Conservation (phyloP, 495 filamentous ascomycete species). For the Neurospora tetraspora region DNA sequence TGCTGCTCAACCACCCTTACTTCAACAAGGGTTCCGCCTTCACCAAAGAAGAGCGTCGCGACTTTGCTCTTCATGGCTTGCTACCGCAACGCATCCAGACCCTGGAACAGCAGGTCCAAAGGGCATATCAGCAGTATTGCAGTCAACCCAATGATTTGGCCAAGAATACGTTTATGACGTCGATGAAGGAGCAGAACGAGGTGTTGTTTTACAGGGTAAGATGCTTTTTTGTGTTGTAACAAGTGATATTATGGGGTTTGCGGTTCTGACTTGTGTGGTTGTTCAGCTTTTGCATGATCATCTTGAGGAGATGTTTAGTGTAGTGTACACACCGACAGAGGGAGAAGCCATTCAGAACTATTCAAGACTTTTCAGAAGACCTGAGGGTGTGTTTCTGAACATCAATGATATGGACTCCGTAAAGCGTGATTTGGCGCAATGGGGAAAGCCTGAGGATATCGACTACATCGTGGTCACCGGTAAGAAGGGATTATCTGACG, state of each 20-base stretch:
- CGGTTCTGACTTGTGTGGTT: neutral
- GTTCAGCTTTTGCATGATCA: constrained; percentile 34
- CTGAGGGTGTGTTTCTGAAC: constrained; percentile 57
- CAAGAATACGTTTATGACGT: constrained; percentile 81
- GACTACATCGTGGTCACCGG: constrained; percentile 88
- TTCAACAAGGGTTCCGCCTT: constrained; percentile 85
- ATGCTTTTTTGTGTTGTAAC: neutral
- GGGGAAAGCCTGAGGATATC: constrained; percentile 60
- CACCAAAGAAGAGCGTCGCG: constrained; percentile 52
- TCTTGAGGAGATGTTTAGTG: constrained; percentile 68
- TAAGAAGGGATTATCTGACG: constrained; percentile 2
- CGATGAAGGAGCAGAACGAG: constrained; percentile 76
- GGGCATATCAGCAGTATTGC: constrained; percentile 74
- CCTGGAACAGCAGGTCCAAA: constrained; percentile 65
- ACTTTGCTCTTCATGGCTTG: constrained; percentile 62
- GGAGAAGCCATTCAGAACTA: constrained; percentile 86
- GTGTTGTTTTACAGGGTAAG: constrained; percentile 62
- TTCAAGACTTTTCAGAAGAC: constrained; percentile 65
- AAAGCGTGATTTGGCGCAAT: constrained; percentile 53
- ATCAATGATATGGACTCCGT: constrained; percentile 49
- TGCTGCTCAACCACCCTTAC: constrained; percentile 55
- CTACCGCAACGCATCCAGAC: constrained; percentile 65
- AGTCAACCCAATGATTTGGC: constrained; percentile 50
- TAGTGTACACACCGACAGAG: constrained; percentile 88
- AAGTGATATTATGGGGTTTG: neutral